These are phyloP conservation scores for Lentinus tigrinus DNA, from an alignment of 768 basidiomycete genomes.

Conservation along the genomic window DNA sequence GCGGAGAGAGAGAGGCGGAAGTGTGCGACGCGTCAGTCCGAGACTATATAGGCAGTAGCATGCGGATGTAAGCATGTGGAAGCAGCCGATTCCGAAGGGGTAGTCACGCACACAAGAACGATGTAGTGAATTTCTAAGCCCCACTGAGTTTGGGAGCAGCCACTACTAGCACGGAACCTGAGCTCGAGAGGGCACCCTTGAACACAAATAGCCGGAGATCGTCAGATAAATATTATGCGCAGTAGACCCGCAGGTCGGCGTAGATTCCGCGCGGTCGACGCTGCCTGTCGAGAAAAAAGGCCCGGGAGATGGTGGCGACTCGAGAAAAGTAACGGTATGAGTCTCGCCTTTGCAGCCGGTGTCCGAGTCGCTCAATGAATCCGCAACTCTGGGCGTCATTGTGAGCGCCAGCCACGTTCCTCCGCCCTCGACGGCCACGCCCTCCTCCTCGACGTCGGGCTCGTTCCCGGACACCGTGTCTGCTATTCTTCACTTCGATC, in stretches of 20 bases:
- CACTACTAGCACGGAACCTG: not conserved
- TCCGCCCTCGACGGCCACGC: not conserved
- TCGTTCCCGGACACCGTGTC: not conserved
- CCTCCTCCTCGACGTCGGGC: conserved; percentile 2
- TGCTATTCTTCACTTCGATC: not conserved
- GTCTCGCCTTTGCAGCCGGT: too few species aligned
- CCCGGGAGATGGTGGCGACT: too few species aligned
- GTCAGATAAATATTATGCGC: too few species aligned
- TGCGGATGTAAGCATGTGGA: not conserved
- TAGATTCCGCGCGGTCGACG: too few species aligned
- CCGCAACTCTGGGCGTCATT: too few species aligned
- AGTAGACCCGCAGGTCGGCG: too few species aligned
- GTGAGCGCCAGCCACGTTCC: not conserved
- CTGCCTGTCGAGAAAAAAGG: too few species aligned
- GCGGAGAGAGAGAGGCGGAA: not conserved
- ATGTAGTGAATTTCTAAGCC: not conserved
- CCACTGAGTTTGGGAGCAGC: not conserved
- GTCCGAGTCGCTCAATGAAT: too few species aligned
- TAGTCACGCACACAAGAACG: not conserved
- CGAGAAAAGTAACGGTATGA: too few species aligned
- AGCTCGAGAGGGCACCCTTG: not conserved
- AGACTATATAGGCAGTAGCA: too few species aligned
- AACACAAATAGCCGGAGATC: not conserved
- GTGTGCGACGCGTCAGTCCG: not conserved
- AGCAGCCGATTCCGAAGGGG: not conserved